These are phyloP conservation scores for Albugo laibachii DNA, from an alignment of 352 stramenopile genomes.

Conservation along the genomic window DNA sequence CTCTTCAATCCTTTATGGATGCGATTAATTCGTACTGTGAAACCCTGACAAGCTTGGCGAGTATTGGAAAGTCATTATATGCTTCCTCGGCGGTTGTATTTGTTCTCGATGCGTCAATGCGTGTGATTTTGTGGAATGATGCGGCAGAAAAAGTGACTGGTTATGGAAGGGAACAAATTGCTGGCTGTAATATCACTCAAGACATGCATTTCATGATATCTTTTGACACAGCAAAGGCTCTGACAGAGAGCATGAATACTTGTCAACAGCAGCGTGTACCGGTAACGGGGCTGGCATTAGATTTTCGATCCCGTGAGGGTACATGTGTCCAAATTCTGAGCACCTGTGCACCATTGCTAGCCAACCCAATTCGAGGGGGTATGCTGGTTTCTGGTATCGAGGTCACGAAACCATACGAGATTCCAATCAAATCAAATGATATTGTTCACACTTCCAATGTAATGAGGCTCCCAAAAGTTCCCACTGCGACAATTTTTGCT, in stretches of 20 bases:
- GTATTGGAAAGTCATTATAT: constrained; percentile 69
- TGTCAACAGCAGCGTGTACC: constrained; percentile 27
- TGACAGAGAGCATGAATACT: constrained; percentile 35
- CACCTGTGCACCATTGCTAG: constrained; percentile 47
- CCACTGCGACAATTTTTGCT: no score
- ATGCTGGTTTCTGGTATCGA: constrained; percentile 73
- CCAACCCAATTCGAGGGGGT: constrained; percentile 46
- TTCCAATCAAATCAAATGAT: not conserved
- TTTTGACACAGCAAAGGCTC: constrained; percentile 20
- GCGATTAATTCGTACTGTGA: constrained; percentile 56
- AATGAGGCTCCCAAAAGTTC: no score
- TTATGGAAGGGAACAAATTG: constrained; percentile 68
- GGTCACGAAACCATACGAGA: constrained; percentile 18
- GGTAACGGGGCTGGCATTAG: constrained; percentile 28
- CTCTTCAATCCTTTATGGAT: constrained; percentile 47
- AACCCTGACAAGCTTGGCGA: constrained; percentile 53
- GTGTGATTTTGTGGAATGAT: constrained; percentile 76
- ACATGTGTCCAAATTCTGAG: constrained; percentile 39
- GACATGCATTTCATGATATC: constrained; percentile 55
- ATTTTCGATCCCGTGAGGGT: constrained; percentile 35
- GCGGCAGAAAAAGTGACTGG: constrained; percentile 43
- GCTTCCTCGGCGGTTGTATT: constrained; percentile 54
- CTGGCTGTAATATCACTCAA: constrained; percentile 40
- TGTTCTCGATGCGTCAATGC: constrained; percentile 67
- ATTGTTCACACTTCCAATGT: no score